Evolutionary conservation across 2,329 filamentous ascomycete genomes (phyloP).

Genomic region (Colletotrichum zoysiae): DNA sequence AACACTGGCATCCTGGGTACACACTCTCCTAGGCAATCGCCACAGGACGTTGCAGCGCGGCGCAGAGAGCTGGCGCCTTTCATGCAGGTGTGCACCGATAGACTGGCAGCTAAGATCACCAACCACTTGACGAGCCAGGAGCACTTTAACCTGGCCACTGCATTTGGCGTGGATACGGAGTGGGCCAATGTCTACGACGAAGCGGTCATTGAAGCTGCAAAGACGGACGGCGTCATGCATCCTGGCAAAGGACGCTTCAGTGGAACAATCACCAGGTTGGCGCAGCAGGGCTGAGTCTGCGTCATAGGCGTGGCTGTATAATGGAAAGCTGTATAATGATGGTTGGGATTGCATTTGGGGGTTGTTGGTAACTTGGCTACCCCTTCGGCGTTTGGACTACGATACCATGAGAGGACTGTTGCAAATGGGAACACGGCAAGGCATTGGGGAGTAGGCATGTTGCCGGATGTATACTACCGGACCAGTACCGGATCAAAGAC

Average conservation of each 20-base stretch:
- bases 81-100: slow-evolving; percentile 55
- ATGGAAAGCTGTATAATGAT: background rate
- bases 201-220: slow-evolving; percentile 49
- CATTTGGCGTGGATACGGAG: slow-evolving; percentile 53
- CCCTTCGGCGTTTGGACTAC: slow-evolving; percentile 13
- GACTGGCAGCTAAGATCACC: slow-evolving; percentile 52
- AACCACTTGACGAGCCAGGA: slow-evolving; percentile 50
- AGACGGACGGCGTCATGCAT: slow-evolving; percentile 50
- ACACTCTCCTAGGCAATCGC: slow-evolving; percentile 36
- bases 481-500: no score
- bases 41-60: slow-evolving; percentile 26
- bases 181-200: slow-evolving; percentile 54
- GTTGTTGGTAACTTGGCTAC: background rate
- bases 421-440: background rate
- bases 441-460: background rate
- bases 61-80: slow-evolving; percentile 40
- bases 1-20: slow-evolving; percentile 52
- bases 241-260: slow-evolving; percentile 58
- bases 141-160: slow-evolving; percentile 45
- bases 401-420: slow-evolving; percentile 22
- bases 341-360: background rate
- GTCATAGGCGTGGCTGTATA: background rate
- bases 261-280: slow-evolving; percentile 48
- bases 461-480: background rate
- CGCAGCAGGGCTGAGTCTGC: slow-evolving; percentile 17